These are phyloP conservation scores for Xerocomus spinulosus DNA, from an alignment of 768 basidiomycete genomes.

Conservation along the genomic window DNA sequence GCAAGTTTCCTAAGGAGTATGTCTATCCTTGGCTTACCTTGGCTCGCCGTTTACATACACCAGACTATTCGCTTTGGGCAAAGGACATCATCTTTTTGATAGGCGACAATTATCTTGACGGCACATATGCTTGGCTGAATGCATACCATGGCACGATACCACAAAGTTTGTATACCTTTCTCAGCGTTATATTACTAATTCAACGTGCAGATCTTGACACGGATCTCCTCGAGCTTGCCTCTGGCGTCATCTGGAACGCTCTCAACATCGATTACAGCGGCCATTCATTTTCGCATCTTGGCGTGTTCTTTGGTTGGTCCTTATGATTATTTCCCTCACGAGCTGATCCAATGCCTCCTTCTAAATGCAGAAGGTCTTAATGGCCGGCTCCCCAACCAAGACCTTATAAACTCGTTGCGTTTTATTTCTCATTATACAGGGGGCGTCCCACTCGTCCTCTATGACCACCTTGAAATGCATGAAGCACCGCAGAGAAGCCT, in stretches of 20 bases:
- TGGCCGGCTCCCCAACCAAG: conserved; percentile 93
- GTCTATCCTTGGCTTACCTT: conserved; percentile 12
- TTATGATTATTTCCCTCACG: conserved; percentile 1
- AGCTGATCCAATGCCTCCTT: neutral
- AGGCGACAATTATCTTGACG: conserved; percentile 84
- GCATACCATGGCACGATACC: conserved; percentile 72
- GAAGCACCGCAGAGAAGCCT: conserved; percentile 35
- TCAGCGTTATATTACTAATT: neutral
- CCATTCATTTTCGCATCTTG: conserved; percentile 93
- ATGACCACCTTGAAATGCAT: conserved; percentile 63
- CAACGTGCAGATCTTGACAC: conserved; percentile 53
- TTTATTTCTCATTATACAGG: conserved; percentile 68
- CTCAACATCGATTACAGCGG: conserved; percentile 93
- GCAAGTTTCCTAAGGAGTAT: conserved; percentile 79
- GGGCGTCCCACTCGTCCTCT: conserved; percentile 73
- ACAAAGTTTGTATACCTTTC: conserved; percentile 47
- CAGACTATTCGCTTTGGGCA: conserved; percentile 89
- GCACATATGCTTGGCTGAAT: conserved; percentile 89
- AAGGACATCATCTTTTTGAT: conserved; percentile 91
- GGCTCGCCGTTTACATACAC: conserved; percentile 3
- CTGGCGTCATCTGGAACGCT: conserved; percentile 94
- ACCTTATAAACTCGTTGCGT: conserved; percentile 80
- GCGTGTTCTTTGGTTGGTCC: conserved; percentile 86
- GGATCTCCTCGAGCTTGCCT: conserved; percentile 57
- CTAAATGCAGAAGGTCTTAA: conserved; percentile 78